Evolutionary conservation across 208 protist genomes (phyloP), one percentile per base, ranked within the genome.

Genomic region (Wallacemonas rigidus): DNA sequence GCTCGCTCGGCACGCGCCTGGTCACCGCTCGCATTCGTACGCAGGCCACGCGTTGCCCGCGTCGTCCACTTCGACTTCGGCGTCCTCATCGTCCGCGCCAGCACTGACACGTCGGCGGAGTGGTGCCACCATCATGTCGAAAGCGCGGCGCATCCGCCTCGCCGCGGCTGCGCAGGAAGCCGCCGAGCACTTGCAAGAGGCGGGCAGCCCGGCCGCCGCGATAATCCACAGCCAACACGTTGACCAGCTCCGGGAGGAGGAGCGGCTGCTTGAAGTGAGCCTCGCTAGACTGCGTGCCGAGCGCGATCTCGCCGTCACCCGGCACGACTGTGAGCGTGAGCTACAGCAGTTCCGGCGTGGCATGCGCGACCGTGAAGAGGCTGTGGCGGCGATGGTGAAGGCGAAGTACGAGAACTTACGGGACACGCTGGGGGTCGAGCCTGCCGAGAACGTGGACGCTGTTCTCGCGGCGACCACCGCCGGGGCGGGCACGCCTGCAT

Each of bases 241-340:
- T 6, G 67, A 79, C 39, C 73, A 86, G 64, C 79, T 86, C 62
- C 81, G 82, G 5, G 79, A 74, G 3, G 88, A 93, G 73, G 83
- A 89, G 73, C 69, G 71, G 58, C 72, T 93, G 54, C 74, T 93
- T 35, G 73, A 60, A n/a, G 83, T 81, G 26, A 87, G 82, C 8
- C 73, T 93, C 62, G 72, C 76, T 44, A 78, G 88, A 0, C 76
- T 91, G 41, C 61, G 74, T 50, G 88, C 83, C 11, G 85, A 93
- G 80, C 78, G 85, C 15, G 71, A 87, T 51, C 62, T 93, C 6
- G 81, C 83, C 44, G 75, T 63, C 53, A 73, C 83, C 69, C 83
- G 81, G 2, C 80, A 85, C 51, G 76, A 75, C 9, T 86, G 69
- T 56, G 85, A 83, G 44, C 61, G 69, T 38, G 83, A 90, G 50